A percentile compares a stretch with the other conserved stretches of the same genome.
Evolutionary conservation across 768 basidiomycete genomes (phyloP).

Genomic region (Xerocomellus amylosporus): DNA sequence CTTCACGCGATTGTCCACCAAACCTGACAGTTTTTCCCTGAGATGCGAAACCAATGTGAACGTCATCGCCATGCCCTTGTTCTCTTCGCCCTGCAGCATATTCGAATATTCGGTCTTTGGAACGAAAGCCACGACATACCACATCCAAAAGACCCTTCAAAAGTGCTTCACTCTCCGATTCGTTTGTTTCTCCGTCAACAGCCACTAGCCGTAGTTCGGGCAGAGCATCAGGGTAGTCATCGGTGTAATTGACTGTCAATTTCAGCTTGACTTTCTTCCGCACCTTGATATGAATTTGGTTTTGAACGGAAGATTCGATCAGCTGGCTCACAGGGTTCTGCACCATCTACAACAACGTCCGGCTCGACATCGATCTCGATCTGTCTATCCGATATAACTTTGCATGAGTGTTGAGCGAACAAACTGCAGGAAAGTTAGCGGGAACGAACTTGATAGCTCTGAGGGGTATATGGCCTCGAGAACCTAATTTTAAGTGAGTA

Average conservation of each 20-base stretch:
- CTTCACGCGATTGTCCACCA: constrained; percentile 61
- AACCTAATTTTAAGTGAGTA: constrained; percentile 50
- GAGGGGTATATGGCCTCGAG: constrained; percentile 95
- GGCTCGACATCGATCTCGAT: constrained; percentile 87
- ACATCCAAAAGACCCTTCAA: constrained; percentile 55
- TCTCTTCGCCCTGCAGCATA: constrained; percentile 67
- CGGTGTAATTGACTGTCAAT: constrained; percentile 72
- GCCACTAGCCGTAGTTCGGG: constrained; percentile 69
- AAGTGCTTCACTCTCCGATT: constrained; percentile 52
- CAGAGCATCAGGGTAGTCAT: constrained; percentile 79
- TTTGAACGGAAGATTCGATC: not conserved
- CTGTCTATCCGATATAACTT: constrained; percentile 84
- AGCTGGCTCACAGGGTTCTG: constrained; percentile 48
- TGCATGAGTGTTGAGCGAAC: constrained; percentile 46
- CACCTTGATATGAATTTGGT: constrained; percentile 11
- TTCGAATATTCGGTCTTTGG: not conserved
- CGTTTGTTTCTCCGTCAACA: constrained; percentile 62
- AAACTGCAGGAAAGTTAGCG: constrained; percentile 31
- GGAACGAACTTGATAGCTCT: constrained; percentile 82
- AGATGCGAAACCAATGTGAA: constrained; percentile 89
- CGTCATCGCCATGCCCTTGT: constrained; percentile 95
- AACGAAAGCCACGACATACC: constrained; percentile 38
- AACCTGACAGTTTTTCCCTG: constrained; percentile 65
- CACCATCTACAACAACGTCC: constrained; percentile 66
- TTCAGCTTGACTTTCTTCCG: constrained; percentile 64